These are phyloP conservation scores for Lactarius deliciosus DNA, from an alignment of 768 basidiomycete genomes.

Conservation along the genomic window DNA sequence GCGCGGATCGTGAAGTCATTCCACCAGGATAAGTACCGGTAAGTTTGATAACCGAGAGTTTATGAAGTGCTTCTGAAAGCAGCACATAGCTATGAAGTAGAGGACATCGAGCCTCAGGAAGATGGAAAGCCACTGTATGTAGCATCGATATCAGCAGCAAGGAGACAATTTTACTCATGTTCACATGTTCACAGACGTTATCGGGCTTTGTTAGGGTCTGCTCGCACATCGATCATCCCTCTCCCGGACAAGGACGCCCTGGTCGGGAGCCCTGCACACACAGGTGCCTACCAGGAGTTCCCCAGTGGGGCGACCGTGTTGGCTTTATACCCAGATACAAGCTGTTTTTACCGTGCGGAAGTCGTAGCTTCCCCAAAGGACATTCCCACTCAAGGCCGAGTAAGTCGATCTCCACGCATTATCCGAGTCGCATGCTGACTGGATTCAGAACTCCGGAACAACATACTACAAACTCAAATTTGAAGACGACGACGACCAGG, in stretches of 20 bases:
- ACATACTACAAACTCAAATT: conserved; percentile 80
- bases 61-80: conserved; percentile 1
- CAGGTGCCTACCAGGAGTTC: conserved; percentile 71
- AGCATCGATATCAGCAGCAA: background rate
- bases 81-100: conserved; percentile 70
- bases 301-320: conserved; percentile 70
- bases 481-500: conserved; percentile 86
- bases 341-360: conserved; percentile 87
- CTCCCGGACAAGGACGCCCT: conserved; percentile 70
- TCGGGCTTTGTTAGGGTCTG: conserved; percentile 56
- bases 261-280: conserved; percentile 58
- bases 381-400: conserved; percentile 39
- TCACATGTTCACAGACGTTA: conserved; percentile 52
- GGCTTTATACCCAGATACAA: conserved; percentile 89
- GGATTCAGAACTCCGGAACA: conserved; percentile 32
- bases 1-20: conserved; percentile 72
- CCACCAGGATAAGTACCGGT: conserved; percentile 72
- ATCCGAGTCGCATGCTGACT: conserved; percentile 34
- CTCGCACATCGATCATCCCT: conserved; percentile 58
- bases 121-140: conserved; percentile 57
- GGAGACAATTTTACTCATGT: conserved; percentile 9
- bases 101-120: conserved; percentile 82
- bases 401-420: conserved; percentile 35
- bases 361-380: conserved; percentile 68
- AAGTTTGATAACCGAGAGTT: conserved; percentile 23